Evolutionary conservation across 2,329 filamentous ascomycete genomes (phyloP).

Genomic region (Pyricularia sp.): DNA sequence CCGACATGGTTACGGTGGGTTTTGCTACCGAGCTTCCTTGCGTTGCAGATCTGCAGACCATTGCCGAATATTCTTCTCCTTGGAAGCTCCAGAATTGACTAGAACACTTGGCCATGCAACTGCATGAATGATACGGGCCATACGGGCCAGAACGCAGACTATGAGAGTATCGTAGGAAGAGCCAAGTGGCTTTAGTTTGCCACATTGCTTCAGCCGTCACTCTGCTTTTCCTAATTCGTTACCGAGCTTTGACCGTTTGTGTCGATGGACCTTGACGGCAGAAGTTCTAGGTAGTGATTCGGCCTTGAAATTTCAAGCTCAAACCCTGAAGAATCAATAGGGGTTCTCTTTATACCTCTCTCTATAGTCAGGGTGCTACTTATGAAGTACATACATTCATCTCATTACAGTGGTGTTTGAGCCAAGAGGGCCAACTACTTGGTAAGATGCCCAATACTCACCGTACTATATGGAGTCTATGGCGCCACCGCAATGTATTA

Average conservation of each 20-base stretch:
- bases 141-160: no score
- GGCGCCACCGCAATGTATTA: not conserved
- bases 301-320: not conserved
- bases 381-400: not conserved
- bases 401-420: not conserved
- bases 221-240: not conserved
- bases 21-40: not conserved
- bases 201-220: not conserved
- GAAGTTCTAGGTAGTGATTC: not conserved
- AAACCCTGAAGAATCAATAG: not conserved
- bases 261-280: not conserved
- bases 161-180: not conserved
- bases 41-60: not conserved
- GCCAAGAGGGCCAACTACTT: no score
- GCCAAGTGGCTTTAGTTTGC: not conserved
- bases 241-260: not conserved
- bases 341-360: no score
- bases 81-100: not conserved
- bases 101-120: not conserved
- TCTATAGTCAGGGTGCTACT: no score
- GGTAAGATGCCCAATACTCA: no score
- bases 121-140: not conserved
- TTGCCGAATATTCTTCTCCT: not conserved
- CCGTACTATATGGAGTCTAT: no score
- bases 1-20: not conserved